Base-by-base conservation (phyloP, 2,329 filamentous ascomycete genomes). In the Cadophora luteo-olivacea region DNA sequence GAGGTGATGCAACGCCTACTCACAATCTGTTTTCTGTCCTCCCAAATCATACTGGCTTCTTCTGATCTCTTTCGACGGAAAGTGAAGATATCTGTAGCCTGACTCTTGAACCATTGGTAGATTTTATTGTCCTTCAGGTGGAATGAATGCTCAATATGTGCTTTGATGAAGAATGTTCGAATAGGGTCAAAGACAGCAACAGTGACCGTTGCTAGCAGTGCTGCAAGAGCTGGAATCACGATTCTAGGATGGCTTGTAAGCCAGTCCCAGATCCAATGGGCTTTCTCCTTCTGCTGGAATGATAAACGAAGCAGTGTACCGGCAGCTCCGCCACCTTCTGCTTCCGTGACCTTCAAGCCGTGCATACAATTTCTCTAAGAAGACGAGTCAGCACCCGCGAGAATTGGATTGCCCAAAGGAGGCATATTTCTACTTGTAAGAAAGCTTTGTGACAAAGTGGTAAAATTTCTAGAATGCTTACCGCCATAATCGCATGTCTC, bases 111-210 rank as follows among this genome's bases (percentile, higher is more conserved):
- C 95, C 94, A 97, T 69, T 90, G 88, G 79, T 93, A 92, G 19
- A 94, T 76, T 58, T 82, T 85, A 75, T 89, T 95, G 70, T 96
- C 89, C 55, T 88, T 89, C 38, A 96, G 82, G 67, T 92, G 87
- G 69, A 96, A 88, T 0, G 90, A 89, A 58, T 90, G 87, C 38
- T 94, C 93, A 62, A 99, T 90, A 77, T 97, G 94, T 4, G 91
- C 86, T 76, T 93, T 93, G 81, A 98, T 92, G 75, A 97, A 97
- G 77, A 97, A 96, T 0, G 94, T 94, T 55, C 96, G 89, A 68
- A 99, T 94, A 0, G 96, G 96, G 75, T 99, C 96, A 76, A 99
- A 98, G 8, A 98, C 85, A 0, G 92, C 89, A 24, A 97, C 93
- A 0, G 94, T 97, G 60, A 96, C 83, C 41, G 91, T 90, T 0